These are phyloP conservation scores for Staphylotrichum longicolle DNA, from an alignment of 495 filamentous ascomycete genomes.

Conservation along the genomic window DNA sequence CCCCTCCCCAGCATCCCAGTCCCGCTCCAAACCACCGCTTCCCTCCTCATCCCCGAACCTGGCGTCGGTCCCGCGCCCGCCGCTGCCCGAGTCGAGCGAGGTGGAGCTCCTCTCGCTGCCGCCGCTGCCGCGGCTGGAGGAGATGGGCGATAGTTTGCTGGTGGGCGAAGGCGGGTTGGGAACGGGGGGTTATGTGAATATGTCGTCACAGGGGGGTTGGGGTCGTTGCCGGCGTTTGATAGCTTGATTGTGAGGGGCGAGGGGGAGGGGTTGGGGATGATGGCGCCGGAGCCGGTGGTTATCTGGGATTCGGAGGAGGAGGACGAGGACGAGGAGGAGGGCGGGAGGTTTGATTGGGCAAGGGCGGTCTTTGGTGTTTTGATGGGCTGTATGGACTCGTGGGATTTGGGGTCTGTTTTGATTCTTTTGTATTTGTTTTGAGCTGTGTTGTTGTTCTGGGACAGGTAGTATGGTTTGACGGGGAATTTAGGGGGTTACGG, in stretches of 20 bases:
- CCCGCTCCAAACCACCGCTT: neutral
- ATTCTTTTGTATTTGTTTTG: neutral
- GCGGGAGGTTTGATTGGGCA: neutral
- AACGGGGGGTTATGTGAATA: slow-evolving; percentile 12
- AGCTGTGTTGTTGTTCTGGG: too few relatives aligned
- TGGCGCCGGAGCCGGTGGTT: slow-evolving; percentile 41
- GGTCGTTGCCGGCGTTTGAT: slow-evolving; percentile 24
- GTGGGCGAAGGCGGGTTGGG: slow-evolving; percentile 35
- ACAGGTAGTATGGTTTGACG: neutral
- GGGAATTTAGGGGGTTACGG: too few relatives aligned
- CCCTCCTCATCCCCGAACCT: neutral
- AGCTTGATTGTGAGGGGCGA: slow-evolving; percentile 15
- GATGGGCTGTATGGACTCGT: neutral
- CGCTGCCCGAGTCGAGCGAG: slow-evolving; percentile 16
- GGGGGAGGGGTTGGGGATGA: slow-evolving; percentile 35
- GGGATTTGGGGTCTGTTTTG: neutral
- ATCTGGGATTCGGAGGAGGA: slow-evolving; percentile 46
- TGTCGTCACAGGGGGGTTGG: too few relatives aligned
- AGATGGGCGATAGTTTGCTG: slow-evolving; percentile 45
- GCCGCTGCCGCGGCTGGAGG: slow-evolving; percentile 5
- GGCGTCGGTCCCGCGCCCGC: slow-evolving; percentile 29
- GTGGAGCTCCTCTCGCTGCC: neutral
- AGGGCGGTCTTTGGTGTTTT: neutral
- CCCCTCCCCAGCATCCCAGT: too few relatives aligned
- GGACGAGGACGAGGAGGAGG: neutral